Base-by-base conservation (phyloP, 441 rosid genomes). In the Bruguiera hainesii region DNA sequence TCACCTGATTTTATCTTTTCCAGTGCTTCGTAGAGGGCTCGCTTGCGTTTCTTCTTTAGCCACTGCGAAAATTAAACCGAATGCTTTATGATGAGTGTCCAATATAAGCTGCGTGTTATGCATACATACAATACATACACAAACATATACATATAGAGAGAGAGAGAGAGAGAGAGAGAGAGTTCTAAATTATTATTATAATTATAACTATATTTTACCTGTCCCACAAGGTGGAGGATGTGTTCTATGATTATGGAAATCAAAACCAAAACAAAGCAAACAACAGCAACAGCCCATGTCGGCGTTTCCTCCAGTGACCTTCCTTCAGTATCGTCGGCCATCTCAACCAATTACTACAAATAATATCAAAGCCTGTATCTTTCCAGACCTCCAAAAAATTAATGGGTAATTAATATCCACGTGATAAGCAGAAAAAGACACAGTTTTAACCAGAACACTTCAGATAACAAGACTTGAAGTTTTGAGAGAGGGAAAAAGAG, bases 241-340 rank as follows among this genome's bases (percentile, higher is more conserved):
- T 76, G 82, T 68, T 93, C 98, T 49, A 93, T 85, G 80, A 85
- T 20, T 72, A 93, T 83, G 21, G 98, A 93, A 31, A 90, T 71
- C 48, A 81, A 76, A 68, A 93, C 77, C 62, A 93, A 64, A 61
- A 79, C 87, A 69, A 87, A 86, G 70, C 92, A 90, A 42, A 93
- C 98, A 25, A 71, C 84, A 19, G 97, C 98, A 42, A 93, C 85
- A 16, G 98, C 96, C 98, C 97, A 93, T 31, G 98, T 93, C 21
- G 98, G 91, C 19, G 98, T 93, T 52, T 81, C 75, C 65, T 90
- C 90, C 71, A 93, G 67, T 18, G 91, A 64, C 55, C 87, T 77
- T 61, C 82, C 85, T 8, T 48, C 55, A 0, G 73, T 37, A 20
- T 66, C 78, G 55, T 66, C 84, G 0, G 88, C 86, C 89, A 84